Conservation (phyloP, 1,139 yeast species). For the Magnusiomyces tetraspermus region DNA sequence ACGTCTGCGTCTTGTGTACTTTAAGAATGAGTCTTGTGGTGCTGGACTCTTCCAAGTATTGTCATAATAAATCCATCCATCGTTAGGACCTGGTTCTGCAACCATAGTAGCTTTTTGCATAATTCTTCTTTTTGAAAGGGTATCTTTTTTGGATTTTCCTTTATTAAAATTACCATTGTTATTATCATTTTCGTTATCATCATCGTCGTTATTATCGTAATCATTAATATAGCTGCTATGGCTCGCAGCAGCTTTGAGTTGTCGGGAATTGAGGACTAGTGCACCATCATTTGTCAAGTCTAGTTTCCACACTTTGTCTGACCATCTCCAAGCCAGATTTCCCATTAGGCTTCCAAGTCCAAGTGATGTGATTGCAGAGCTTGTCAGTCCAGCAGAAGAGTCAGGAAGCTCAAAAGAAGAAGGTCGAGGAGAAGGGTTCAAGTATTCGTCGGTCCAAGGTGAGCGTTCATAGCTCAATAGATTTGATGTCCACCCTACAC, state of each 20-base stretch:
- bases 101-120: slow-evolving; percentile 57
- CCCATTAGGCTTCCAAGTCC: slow-evolving; percentile 27
- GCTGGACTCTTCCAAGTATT: slow-evolving; percentile 91
- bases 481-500: slow-evolving; percentile 95
- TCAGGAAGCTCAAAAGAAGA: slow-evolving; percentile 75
- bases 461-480: slow-evolving; percentile 85
- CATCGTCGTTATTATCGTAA: background rate
- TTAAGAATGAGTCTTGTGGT: slow-evolving; percentile 78
- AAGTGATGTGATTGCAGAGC: slow-evolving; percentile 21
- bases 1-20: slow-evolving; percentile 86
- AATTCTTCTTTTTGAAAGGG: background rate
- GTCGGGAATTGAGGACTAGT: slow-evolving; percentile 8
- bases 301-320: slow-evolving; percentile 81
- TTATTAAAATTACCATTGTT: too few species aligned
- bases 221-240: too few species aligned
- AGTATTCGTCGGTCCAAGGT: slow-evolving; percentile 94
- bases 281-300: slow-evolving; percentile 84
- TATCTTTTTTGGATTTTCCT: too few species aligned
- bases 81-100: slow-evolving; percentile 69
- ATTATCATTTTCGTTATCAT: background rate
- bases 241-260: too few species aligned
- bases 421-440: slow-evolving; percentile 73
- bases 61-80: slow-evolving; percentile 81
- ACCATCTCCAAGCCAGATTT: slow-evolving; percentile 77
- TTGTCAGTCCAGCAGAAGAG: slow-evolving; percentile 31